Percentiles rank a stretch among this genome's conserved stretches.
Conservation (phyloP, 179 eudicot species). For the Vitellaria paradoxa region DNA sequence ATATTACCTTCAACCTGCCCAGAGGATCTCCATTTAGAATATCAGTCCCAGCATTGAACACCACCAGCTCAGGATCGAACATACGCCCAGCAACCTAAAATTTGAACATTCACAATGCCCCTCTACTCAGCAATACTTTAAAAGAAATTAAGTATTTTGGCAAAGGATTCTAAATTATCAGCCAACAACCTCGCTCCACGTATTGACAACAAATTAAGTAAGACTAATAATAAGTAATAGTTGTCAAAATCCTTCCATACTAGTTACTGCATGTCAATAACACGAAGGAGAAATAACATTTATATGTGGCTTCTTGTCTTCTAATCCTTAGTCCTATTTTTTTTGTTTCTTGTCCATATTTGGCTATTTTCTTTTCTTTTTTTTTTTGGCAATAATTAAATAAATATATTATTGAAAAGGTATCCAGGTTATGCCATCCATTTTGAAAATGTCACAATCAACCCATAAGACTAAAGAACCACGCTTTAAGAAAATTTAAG, state of each 20-base stretch:
- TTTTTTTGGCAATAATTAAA: no score
- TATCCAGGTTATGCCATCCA: no score
- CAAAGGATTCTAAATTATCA: constrained; percentile 1
- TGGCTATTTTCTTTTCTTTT: no score
- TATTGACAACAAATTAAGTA: not conserved
- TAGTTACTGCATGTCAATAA: no score
- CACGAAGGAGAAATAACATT: not conserved
- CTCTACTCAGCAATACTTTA: not conserved
- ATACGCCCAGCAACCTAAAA: constrained; percentile 57
- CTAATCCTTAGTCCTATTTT: not conserved
- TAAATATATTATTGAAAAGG: no score
- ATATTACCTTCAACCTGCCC: constrained; percentile 73
- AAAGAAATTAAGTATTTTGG: not conserved
- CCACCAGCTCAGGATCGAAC: constrained; percentile 75
- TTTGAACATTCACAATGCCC: not conserved
- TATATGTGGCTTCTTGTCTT: not conserved
- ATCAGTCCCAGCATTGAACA: constrained; percentile 98
- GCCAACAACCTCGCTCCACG: not conserved
- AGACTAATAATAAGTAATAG: not conserved
- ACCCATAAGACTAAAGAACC: no score
- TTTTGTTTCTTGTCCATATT: not conserved
- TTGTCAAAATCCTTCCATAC: not conserved
- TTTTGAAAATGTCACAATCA: no score
- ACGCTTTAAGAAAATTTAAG: no score
- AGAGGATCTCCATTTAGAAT: constrained; percentile 91